Evolutionary conservation across 805 yeast species (phyloP), one percentile per base, ranked within the genome.

Genomic region (Kodamaea fukazawae): DNA sequence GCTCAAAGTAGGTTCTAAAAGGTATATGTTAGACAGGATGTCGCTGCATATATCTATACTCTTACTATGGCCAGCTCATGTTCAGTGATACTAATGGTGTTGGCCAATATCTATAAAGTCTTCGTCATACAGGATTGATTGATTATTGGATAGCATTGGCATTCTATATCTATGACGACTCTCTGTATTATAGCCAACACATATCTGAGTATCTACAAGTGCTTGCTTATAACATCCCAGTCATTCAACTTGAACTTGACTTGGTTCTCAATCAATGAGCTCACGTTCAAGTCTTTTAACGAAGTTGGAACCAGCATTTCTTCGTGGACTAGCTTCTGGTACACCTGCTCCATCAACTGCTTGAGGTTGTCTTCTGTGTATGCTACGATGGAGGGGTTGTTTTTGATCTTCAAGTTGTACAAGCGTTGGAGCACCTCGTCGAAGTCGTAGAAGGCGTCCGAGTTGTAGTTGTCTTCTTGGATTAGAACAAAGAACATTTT

Each of bases 331-430:
- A 55, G 51, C 30, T 54, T 29, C 28, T 48, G 48, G 47, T 67
- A 65, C n/a, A 64, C 66, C 9, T 47, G 50, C 41, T 56, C 59
- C 62, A 60, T 61, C 8, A 63, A 46, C 13, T 41, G 42, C 42
- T 61, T 62, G 34, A 63, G 40, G 25, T 54, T 57, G 29, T 34
- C 38, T 4, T 39, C 38, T 7, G 38, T 23, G 25, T 33, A 34
- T 12, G 35, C 40, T 27, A 37, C 27, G 22, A 34, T 28, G 4
- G 34, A 16, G 3, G 34, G 13, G 18, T n/a, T 20, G 14, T 28
- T 28, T 31, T 36, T 32, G 13, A 41, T 15, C 10, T 26, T 22
- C 31, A 34, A 29, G 9, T 25, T 17, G 34, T 33, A 27, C 36
- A 38, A 29, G 29, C 38, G 42, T 18, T 32, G 38, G 16, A 63